These are phyloP conservation scores for Talaromyces stipitatus DNA, from an alignment of 495 filamentous ascomycete species.

Conservation along the genomic window DNA sequence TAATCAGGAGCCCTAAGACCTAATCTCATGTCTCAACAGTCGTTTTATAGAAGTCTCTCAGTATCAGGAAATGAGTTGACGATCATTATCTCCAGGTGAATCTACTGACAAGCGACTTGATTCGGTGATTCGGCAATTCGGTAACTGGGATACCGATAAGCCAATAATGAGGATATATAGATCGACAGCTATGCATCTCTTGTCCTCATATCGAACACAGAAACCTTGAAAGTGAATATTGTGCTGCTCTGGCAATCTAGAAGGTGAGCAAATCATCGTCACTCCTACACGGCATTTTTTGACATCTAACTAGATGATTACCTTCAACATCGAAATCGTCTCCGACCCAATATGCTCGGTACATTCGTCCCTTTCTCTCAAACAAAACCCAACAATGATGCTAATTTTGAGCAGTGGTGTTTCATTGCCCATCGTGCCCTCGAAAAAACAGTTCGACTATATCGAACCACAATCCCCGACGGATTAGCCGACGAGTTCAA, in stretches of 20 bases:
- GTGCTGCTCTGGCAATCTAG: no score
- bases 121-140: constrained; percentile 3
- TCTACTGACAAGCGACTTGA: no score
- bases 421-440: constrained; percentile 1
- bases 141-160: not conserved
- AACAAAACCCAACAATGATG: no score
- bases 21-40: not conserved
- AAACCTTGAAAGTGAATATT: no score
- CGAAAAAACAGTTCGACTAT: not conserved
- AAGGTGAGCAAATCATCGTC: not conserved
- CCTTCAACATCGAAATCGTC: not conserved
- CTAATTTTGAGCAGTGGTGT: not conserved
- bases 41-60: not conserved
- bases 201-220: no score
- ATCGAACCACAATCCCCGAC: not conserved
- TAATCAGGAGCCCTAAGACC: not conserved
- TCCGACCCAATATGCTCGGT: constrained; percentile 5
- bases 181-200: not conserved
- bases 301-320: not conserved
- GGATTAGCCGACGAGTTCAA: not conserved
- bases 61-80: no score
- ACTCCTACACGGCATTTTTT: not conserved
- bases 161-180: not conserved
- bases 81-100: no score
- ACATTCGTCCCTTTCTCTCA: not conserved